Evolutionary conservation across 768 basidiomycete species (phyloP).

Genomic region (Gymnopilus dilepis): DNA sequence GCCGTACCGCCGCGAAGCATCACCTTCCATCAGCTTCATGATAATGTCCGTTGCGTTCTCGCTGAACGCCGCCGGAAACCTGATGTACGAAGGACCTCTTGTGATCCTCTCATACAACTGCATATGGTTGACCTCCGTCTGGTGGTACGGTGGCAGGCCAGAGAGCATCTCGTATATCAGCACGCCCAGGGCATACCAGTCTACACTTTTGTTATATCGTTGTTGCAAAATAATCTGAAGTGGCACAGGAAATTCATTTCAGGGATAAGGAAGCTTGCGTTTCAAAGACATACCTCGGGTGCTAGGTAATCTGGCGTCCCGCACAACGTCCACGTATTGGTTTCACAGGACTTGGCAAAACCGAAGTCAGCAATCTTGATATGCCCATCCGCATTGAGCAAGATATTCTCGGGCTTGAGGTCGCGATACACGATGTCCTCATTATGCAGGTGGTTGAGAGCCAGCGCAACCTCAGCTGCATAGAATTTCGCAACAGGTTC

Average conservation of each 20-base stretch:
- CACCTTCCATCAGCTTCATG: constrained; percentile 85
- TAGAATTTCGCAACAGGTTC: constrained; percentile 99
- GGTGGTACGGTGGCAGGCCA: constrained; percentile 94
- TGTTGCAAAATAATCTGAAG: constrained; percentile 75
- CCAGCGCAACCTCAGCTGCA: constrained; percentile 92
- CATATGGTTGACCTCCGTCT: constrained; percentile 82
- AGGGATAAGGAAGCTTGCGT: background rate
- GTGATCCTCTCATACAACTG: constrained; percentile 92
- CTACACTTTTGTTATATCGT: constrained; percentile 94
- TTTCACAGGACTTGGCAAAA: constrained; percentile 88
- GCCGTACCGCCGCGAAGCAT: constrained; percentile 88
- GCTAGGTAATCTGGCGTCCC: constrained; percentile 97
- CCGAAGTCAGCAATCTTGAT: constrained; percentile 98
- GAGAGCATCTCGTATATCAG: constrained; percentile 98
- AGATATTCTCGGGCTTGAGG: constrained; percentile 96
- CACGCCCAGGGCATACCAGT: constrained; percentile 98
- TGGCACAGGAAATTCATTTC: constrained; percentile 7
- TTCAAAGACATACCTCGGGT: constrained; percentile 71
- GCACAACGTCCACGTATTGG: constrained; percentile 93
- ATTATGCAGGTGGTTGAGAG: constrained; percentile 86
- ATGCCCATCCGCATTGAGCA: constrained; percentile 92
- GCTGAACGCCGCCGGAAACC: constrained; percentile 78
- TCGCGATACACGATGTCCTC: constrained; percentile 95
- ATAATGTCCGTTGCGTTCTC: constrained; percentile 87
- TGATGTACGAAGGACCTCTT: constrained; percentile 71